Base-by-base conservation (phyloP, 257 asterid species). In the Salvia rosmarinus region DNA sequence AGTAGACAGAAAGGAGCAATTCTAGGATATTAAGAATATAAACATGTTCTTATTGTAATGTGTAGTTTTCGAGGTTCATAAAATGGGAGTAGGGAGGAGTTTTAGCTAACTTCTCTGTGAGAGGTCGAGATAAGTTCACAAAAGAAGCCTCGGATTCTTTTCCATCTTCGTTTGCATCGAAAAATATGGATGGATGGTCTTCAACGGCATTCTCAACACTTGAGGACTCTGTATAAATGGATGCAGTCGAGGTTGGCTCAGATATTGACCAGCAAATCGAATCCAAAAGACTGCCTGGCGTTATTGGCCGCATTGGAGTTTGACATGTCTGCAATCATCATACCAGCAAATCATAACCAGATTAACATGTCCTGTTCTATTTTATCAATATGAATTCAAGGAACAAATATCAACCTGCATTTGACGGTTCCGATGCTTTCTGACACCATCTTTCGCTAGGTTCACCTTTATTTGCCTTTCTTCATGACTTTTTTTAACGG, bases 241-340 rank as follows among this genome's bases (percentile, higher is more conserved):
- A 77, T 57, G 98, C 96, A 37, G 96, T 81, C 17, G 90, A 89
- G 59, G 94, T 82, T 72, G 94, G 90, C 71, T 88, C 98, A 10
- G 94, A 95, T 79, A 91, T 80, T 40, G 98, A 81, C 99, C 99
- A 95, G 87, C 97, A 89, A 68, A 95, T 87, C 59, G 98, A 90
- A 72, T 95, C 97, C 87, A 95, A 74, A 70, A 95, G 96, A 80
- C 84, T 82, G 76, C 81, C 78, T 3, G 97, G 97, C 40, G 92
- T 88, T 72, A 95, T 87, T 73, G 91, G 97, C n/a, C 89, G 89
- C 10, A 91, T 80, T 32, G 97, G 96, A 70, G 86, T 86, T 87
- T 88, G 96, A 52, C 95, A 89, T 25, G 88, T 91, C 99, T 91
- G 89, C 78, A 71, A 73, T 64, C 30, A 62, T 8, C 74, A 66